Percentiles rank a stretch among this genome's conserved stretches.
phyloP scores from a whole-genome alignment of 805 yeast species.

The Candida adriatica region DNA sequence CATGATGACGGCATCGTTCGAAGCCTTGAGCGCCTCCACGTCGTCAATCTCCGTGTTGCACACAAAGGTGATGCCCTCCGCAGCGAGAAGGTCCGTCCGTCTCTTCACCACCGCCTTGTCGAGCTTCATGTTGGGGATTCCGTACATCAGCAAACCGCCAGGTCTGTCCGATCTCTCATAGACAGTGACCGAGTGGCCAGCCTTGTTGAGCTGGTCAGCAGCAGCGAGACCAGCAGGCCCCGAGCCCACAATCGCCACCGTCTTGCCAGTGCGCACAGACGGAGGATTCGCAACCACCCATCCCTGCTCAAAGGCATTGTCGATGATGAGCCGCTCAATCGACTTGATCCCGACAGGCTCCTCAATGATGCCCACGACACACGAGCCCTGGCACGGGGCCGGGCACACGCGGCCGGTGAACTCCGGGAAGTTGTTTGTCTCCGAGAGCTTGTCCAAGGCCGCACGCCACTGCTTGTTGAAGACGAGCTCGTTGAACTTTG shows the following conservation, averaged over 20 bases:
- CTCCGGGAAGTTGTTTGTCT: constrained; percentile 98
- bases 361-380: constrained; percentile 87
- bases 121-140: constrained; percentile 98
- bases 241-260: constrained; percentile 85
- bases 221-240: constrained; percentile 97
- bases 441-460: constrained; percentile 83
- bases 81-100: constrained; percentile 83
- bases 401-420: constrained; percentile 98
- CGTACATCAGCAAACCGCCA: constrained; percentile 97
- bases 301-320: constrained; percentile 92
- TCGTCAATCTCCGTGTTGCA: constrained; percentile 80
- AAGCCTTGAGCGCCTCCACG: constrained; percentile 57
- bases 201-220: constrained; percentile 95
- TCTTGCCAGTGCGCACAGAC: constrained; percentile 70
- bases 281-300: constrained; percentile 92
- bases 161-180: constrained; percentile 93
- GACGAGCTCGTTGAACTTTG: constrained; percentile 95
- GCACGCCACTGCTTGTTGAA: constrained; percentile 93
- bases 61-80: constrained; percentile 81
- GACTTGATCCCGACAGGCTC: constrained; percentile 96
- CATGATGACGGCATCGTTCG: constrained; percentile 77
- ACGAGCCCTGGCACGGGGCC: constrained; percentile 98
- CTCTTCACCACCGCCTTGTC: constrained; percentile 91
- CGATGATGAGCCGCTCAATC: constrained; percentile 93
- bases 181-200: constrained; percentile 89